A percentile compares a stretch with the other conserved stretches of the same genome.
Evolutionary conservation across 192 early-diverging fungal genomes (phyloP).

Genomic region (Phycomyces nitens): DNA sequence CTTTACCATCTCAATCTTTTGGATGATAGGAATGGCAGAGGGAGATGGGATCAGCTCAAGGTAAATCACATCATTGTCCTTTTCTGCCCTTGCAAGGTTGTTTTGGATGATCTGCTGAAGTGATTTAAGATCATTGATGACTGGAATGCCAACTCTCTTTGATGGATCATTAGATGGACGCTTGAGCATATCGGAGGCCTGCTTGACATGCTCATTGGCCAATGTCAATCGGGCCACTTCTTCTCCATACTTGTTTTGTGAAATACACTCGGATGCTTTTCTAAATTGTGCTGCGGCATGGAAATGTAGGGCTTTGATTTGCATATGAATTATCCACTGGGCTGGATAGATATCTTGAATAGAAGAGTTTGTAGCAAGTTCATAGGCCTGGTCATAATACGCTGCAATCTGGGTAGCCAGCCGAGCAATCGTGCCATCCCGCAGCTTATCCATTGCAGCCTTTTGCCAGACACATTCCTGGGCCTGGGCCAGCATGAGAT

Average conservation of each 20-base stretch:
- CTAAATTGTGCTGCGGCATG: constrained; percentile 74
- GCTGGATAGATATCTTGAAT: constrained; percentile 50
- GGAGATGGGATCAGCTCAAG: constrained; percentile 69
- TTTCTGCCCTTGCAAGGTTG: constrained; percentile 54
- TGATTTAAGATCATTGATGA: constrained; percentile 35
- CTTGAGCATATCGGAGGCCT: constrained; percentile 38
- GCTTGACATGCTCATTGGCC: constrained; percentile 45
- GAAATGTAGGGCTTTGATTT: constrained; percentile 74
- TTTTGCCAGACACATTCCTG: constrained; percentile 93
- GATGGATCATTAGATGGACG: constrained; percentile 1
- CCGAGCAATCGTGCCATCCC: constrained; percentile 71
- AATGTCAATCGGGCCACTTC: constrained; percentile 72
- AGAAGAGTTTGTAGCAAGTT: constrained; percentile 58
- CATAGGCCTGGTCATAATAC: constrained; percentile 66
- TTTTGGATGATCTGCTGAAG: constrained; percentile 32
- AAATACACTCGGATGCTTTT: constrained; percentile 70
- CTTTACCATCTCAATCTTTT: constrained; percentile 70
- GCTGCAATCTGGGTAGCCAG: constrained; percentile 73
- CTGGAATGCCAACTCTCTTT: constrained; percentile 29
- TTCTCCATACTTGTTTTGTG: constrained; percentile 78
- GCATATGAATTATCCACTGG: constrained; percentile 68
- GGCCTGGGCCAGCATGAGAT: constrained; percentile 90
- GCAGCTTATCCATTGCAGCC: constrained; percentile 76
- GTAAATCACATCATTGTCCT: constrained; percentile 93
- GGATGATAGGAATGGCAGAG: constrained; percentile 56